Base-by-base conservation (phyloP, 352 stramenopile genomes). In the Phytophthora pisi region DNA sequence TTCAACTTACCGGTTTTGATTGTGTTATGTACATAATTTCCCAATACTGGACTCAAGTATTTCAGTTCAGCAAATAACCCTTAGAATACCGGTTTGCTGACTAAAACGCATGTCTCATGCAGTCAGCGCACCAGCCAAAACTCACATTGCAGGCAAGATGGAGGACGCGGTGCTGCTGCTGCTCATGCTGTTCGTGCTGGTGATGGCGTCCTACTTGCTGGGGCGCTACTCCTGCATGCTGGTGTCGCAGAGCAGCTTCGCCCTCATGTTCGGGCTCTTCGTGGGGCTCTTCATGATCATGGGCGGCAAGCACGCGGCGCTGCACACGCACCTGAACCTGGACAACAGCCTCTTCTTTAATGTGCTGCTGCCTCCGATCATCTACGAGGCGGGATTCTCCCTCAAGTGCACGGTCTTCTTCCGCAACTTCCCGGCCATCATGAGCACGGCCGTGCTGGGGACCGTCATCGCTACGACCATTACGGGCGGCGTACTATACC, bases 331-430 rank as follows among this genome's bases (percentile, higher is more conserved):
- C 64, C 68, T 96, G 68, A 94, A 94, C 72, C 76, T 96, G 55
- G 84, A 91, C 73, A 96, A 93, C 75, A 91, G 85, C 57, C 81
- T 95, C 57, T 95, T 95, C 74, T 95, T 95, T 56, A 83, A 95
- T 73, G 86, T 95, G 28, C 64, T 95, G 60, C 68, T 95, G 64
- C 88, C 88, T 30, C 88, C 88, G 23, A 95, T 95, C 70, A 95
- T 95, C 72, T 95, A 94, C 72, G 86, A 95, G 69, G 85, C 79
- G 40, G 88, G 88, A 38, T 95, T 95, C 72, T 93, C 88, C 34
- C 86, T 93, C 72, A 95, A 95, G 75, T 79, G 84, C 52, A 77
- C 87, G 36, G 84, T 86, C 26, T 95, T 95, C 70, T 95, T 95
- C 67, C 78, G 84, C 55, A 95, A 93, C 72, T 92, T 95, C 57